Base-by-base conservation (phyloP, 164 flowering plant species). In the Aristolochia fimbriata region DNA sequence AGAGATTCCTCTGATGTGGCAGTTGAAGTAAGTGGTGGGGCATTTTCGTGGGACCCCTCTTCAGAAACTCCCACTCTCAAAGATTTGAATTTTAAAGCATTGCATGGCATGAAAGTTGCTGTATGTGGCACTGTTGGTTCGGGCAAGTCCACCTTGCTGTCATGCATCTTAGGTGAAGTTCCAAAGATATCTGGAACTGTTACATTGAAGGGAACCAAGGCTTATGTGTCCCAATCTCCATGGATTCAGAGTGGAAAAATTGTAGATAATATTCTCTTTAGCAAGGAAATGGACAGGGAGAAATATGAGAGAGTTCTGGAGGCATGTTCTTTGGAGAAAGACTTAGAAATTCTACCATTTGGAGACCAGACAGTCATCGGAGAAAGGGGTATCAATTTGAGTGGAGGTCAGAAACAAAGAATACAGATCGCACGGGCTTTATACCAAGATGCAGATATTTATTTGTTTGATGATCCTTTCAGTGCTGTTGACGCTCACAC, bases 401-500 rank as follows among this genome's bases (percentile, higher is more conserved):
- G 97, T 61, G 97, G 97, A 22, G 97, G 97, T 17, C 96, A 87
- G 77, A 91, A 87, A 75, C 96, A 90, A 63, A 81, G 96, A 58
- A 73, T 87, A 59, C 96, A 87, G 69, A 84, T 87, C 71, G 97
- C 97, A 2, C 86, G 97, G 25, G 93, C 97, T 56, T 61, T 88
- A 0, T 91, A 86, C 70, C 96, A 88, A 68, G 88, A 88, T 76
- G 85, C 96, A 33, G 94, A 88, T 59, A 77, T 91, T 49, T 88
- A 81, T 72, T 69, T 91, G 30, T 80, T 88, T 71, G 97, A 91
- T 69, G 97, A 88, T 71, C 97, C 94, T 55, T 91, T 88, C 41
- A 88, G 94, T 74, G 91, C 97, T 22, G 96, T 91, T 47, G 97
- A 91, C 80, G 96, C 91, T 64, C 96, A 88, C 60, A 91, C 97